Percentiles rank a stretch among this genome's conserved stretches.
phyloP scores from a whole-genome alignment of 805 yeast genomes.

The Wickerhamomyces rabaulensis region DNA sequence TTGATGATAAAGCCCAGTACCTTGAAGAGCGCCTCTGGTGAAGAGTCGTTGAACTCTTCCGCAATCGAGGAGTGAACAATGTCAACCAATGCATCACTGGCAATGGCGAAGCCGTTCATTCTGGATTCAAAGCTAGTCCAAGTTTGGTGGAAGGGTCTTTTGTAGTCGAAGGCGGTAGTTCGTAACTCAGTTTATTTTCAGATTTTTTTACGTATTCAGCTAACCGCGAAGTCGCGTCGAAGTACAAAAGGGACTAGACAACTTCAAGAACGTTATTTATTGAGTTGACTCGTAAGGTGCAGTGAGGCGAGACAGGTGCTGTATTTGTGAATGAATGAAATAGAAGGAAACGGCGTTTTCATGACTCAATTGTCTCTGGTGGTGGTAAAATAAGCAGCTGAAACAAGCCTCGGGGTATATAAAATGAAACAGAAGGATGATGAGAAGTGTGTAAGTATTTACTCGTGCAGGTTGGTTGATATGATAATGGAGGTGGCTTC shows the following conservation, averaged over 20 bases:
- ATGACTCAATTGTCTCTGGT: neutral
- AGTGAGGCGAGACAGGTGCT: neutral
- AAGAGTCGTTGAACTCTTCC: constrained; percentile 1
- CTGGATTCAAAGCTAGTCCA: neutral
- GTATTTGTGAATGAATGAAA: neutral
- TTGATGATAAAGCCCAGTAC: constrained; percentile 17
- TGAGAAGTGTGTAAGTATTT: neutral
- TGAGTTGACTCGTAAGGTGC: neutral
- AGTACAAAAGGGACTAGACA: neutral
- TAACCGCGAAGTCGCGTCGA: neutral
- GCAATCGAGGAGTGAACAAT: constrained; percentile 8
- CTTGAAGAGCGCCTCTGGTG: constrained; percentile 13
- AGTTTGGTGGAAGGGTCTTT: neutral
- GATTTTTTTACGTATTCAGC: neutral
- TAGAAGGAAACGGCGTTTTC: neutral
- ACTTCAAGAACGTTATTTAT: neutral
- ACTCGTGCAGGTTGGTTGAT: neutral
- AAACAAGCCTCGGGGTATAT: neutral
- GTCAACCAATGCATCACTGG: constrained; percentile 14
- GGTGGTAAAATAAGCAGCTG: neutral
- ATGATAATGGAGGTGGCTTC: neutral
- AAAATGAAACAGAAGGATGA: neutral
- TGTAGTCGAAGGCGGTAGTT: neutral
- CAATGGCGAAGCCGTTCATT: constrained; percentile 1
- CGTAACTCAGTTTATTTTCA: neutral